Base-by-base conservation (phyloP, 2,329 filamentous ascomycete genomes). In the Scolecobasidium constrictum region DNA sequence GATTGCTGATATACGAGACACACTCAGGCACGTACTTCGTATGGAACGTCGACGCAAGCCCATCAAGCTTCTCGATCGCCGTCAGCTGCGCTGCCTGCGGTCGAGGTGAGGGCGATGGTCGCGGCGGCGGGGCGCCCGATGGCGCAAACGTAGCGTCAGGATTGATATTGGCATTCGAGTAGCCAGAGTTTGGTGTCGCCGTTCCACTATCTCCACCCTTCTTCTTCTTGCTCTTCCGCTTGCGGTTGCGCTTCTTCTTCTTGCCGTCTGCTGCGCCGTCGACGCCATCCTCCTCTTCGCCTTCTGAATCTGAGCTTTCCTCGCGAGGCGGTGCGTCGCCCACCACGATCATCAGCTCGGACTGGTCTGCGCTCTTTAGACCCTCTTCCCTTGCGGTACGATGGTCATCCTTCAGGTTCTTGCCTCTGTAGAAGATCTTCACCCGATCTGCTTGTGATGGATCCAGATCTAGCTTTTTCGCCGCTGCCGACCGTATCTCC, bases 391-490 rank as follows among this genome's bases (percentile, higher is more conserved):
- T 68, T 44, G 76, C 70, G 2, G 71, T 70, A 43, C 67, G 65
- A 23, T 70, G 64, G 34, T 75, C 72, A 49, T 84, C 75, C 59
- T 81, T 83, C 40, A 88, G 62, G 50, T 79, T 76, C 48, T 72
- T 72, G 43, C 83, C 83, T 59, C 86, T 86, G 67, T 83, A 86
- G 45, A 83, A 69, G 54, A 88, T 68, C 58, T 79, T 83, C 56
- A 86, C 66, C 37, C 71, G 65, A 58, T 54, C 68, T 56, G 53
- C 64, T 36, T 77, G 71, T n/a, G 23, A 18, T 6, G 20, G n/a
- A 4, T 72, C 68, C 22, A 85, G 62, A 41, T 77, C 73, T 62
- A 85, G 72, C 56, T 84, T 70, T 50, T 81, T 68, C 42, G 75
- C 77, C 4, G 78, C 75, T n/a, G 81, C 78, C 42, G 80, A 71